Base-by-base conservation (phyloP, 1,139 yeast genomes). In the Suhomyces taliae region DNA sequence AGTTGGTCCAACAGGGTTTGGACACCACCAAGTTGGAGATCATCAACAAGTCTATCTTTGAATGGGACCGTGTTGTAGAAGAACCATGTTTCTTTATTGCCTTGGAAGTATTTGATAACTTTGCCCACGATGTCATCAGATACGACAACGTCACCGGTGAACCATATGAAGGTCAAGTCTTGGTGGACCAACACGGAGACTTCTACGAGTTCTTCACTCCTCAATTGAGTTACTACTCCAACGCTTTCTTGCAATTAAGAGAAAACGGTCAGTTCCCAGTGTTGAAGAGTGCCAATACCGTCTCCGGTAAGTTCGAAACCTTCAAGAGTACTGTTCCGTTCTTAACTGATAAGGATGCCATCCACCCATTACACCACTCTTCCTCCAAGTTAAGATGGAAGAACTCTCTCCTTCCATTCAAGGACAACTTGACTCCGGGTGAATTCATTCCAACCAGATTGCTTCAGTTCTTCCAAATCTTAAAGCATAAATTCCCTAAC, bases 21-120 rank as follows among this genome's bases (percentile, higher is more conserved):
- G 76, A 58, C 70, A 65, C 67, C 3, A 47, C 50, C 26, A 84
- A 82, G 55, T 81, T 88, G 32, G 81, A 78, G 52, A 78, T 89
- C 50, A 78, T 85, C 60, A 87, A 89, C 65, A 78, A 83, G 61
- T 85, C 91, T 33, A 84, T 89, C 14, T 82, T 89, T 55, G 85
- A 84, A 26, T 90, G 96, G 96, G 74, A 80, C 47, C 70, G 74
- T 27, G 64, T 68, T 2, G 86, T 86, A 2, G 69, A 74, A 2
- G 86, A 86, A 39, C 91, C 91, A 0, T 87, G 95, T 55, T 89
- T 83, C 60, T 85, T 89, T 55, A 74, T 89, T 45, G 95, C 95
- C 0, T 68, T 88, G 50, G 96, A 90, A 61, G 96, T 90, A 31
- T 83, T 90, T 64, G 96, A 89, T 64, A 90, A 88, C 58, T 82